Percentiles rank a stretch among this genome's conserved stretches.
Evolutionary conservation across 2,329 filamentous ascomycete species (phyloP).

Genomic region (Bipolaris sorokiniana): DNA sequence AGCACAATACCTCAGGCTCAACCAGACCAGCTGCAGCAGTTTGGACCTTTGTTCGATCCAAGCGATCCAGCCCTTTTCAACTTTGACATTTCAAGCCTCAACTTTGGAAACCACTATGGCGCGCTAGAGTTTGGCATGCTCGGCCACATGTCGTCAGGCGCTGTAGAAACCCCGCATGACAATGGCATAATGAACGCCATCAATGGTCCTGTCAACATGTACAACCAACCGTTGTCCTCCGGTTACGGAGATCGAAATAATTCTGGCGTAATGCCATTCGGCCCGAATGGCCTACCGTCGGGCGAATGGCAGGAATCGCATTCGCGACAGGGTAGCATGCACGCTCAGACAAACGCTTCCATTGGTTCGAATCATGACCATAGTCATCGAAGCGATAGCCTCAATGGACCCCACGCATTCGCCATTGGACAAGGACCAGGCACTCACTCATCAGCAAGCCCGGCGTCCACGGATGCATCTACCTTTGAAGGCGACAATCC

Average conservation of each 20-base stretch:
- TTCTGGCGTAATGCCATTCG: slow-evolving; percentile 42
- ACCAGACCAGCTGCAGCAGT: slow-evolving; percentile 51
- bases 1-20: slow-evolving; percentile 49
- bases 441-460: slow-evolving; percentile 64
- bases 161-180: slow-evolving; percentile 79
- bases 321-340: slow-evolving; percentile 53
- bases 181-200: slow-evolving; percentile 43
- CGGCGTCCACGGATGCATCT: slow-evolving; percentile 53
- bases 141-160: slow-evolving; percentile 92
- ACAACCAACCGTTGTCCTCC: slow-evolving; percentile 50
- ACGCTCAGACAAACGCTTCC: slow-evolving; percentile 53
- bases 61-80: slow-evolving; percentile 94
- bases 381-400: slow-evolving; percentile 40
- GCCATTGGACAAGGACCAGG: slow-evolving; percentile 65
- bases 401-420: slow-evolving; percentile 61
- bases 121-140: slow-evolving; percentile 96
- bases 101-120: slow-evolving; percentile 95
- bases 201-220: slow-evolving; percentile 44
- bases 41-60: slow-evolving; percentile 77
- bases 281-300: slow-evolving; percentile 32
- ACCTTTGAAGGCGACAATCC: slow-evolving; percentile 55
- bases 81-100: slow-evolving; percentile 91
- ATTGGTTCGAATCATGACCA: slow-evolving; percentile 44
- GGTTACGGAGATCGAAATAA: slow-evolving; percentile 33
- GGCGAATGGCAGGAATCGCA: slow-evolving; percentile 49